These are phyloP conservation scores for Hypoxylon sp. DNA, from an alignment of 2,329 filamentous ascomycete genomes.

Conservation along the genomic window DNA sequence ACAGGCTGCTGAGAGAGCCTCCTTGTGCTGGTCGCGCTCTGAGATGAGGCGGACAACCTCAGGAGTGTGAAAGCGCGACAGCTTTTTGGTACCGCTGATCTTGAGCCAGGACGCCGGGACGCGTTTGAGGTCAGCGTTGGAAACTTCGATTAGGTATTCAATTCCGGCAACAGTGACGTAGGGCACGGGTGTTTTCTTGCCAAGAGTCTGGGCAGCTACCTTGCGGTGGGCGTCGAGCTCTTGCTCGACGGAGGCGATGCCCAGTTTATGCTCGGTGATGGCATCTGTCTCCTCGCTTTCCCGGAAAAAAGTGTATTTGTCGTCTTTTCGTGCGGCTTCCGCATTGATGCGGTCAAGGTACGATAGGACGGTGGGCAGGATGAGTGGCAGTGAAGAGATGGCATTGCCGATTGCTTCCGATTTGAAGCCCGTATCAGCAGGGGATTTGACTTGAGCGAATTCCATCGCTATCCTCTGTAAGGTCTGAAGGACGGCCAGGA, in stretches of 20 bases:
- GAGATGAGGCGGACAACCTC: slow-evolving; percentile 86
- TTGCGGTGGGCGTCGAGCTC: slow-evolving; percentile 84
- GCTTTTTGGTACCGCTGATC: slow-evolving; percentile 92
- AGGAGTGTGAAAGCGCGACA: slow-evolving; percentile 94
- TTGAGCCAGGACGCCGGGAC: slow-evolving; percentile 97
- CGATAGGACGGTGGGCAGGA: slow-evolving; percentile 78
- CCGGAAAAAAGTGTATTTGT: slow-evolving; percentile 95
- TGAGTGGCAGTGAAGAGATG: slow-evolving; percentile 81
- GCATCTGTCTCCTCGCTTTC: slow-evolving; percentile 89
- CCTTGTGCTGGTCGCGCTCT: slow-evolving; percentile 94
- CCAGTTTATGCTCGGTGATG: slow-evolving; percentile 89
- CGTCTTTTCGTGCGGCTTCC: slow-evolving; percentile 84
- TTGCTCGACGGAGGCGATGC: slow-evolving; percentile 92
- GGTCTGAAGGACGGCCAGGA: slow-evolving; percentile 86
- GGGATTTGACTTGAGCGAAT: slow-evolving; percentile 76
- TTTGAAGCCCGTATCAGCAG: slow-evolving; percentile 78
- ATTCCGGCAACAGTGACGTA: slow-evolving; percentile 92
- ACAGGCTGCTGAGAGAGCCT: slow-evolving; percentile 91
- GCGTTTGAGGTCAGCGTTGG: slow-evolving; percentile 84
- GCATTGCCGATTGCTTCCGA: slow-evolving; percentile 79
- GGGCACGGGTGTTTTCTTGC: slow-evolving; percentile 76
- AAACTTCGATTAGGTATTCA: slow-evolving; percentile 93
- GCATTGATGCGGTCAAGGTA: slow-evolving; percentile 90
- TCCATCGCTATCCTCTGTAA: slow-evolving; percentile 85
- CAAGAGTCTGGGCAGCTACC: slow-evolving; percentile 79